These are phyloP conservation scores for Cydonia oblonga DNA, from an alignment of 331 rosid species.

Conservation along the genomic window DNA sequence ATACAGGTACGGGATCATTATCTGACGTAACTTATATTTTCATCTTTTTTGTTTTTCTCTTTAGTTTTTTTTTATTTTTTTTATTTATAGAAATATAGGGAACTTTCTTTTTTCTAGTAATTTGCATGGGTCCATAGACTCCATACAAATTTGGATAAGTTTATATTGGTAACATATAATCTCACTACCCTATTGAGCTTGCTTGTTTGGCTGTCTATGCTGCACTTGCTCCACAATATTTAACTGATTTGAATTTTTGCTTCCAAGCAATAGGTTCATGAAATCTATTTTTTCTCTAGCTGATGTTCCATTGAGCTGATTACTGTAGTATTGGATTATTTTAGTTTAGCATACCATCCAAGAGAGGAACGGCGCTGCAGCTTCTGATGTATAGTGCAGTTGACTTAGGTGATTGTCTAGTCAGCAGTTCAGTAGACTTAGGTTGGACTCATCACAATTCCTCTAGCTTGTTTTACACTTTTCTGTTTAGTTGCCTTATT, in stretches of 20 bases:
- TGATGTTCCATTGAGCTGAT: background rate
- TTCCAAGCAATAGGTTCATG: background rate
- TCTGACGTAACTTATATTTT: background rate
- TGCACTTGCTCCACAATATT: background rate
- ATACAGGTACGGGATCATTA: constrained; percentile 19
- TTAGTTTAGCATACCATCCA: background rate
- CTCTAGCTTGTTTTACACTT: background rate
- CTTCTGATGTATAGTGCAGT: background rate
- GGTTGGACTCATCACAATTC: background rate
- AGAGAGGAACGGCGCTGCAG: background rate
- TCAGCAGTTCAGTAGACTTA: background rate
- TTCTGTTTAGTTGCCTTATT: background rate
- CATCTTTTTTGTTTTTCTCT: background rate
- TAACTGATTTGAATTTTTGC: background rate
- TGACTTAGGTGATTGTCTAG: background rate
- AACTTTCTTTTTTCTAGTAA: background rate
- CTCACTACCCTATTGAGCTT: background rate
- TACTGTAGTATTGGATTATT: background rate
- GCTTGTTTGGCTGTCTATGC: background rate
- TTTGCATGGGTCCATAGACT: background rate
- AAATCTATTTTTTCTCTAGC: background rate
- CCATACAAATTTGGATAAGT: background rate
- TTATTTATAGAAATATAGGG: background rate
- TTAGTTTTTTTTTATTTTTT: background rate
- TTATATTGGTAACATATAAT: background rate